Evolutionary conservation across 805 yeast genomes (phyloP).

Genomic region (Zygoascus biomembranicola): DNA sequence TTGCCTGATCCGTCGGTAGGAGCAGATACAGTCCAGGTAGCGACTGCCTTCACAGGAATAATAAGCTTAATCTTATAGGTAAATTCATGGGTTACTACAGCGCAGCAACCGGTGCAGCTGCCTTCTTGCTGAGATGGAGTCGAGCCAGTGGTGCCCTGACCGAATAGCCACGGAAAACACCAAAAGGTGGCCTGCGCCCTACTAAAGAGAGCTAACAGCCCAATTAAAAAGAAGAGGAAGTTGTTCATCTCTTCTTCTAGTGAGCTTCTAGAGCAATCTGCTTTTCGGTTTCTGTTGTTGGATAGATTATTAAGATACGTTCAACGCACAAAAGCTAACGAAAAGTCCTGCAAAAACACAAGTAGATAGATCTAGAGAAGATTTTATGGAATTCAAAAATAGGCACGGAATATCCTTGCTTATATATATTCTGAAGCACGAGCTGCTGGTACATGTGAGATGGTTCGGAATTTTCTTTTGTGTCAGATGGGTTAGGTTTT

Average conservation of each 20-base stretch:
- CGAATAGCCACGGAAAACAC: background rate
- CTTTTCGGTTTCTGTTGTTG: background rate
- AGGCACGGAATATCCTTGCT: background rate
- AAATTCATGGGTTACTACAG: slow-evolving; percentile 19
- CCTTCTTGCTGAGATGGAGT: slow-evolving; percentile 6
- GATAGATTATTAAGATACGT: background rate
- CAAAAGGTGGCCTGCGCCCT: slow-evolving; percentile 1
- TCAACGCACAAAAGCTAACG: background rate
- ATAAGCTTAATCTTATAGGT: slow-evolving; percentile 16
- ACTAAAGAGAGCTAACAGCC: background rate
- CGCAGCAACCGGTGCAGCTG: slow-evolving; percentile 26
- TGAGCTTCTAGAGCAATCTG: background rate
- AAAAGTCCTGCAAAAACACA: background rate
- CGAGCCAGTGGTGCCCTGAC: background rate
- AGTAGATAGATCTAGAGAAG: background rate
- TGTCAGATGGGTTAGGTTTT: background rate
- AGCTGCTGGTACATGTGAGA: background rate
- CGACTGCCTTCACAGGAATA: slow-evolving; percentile 7
- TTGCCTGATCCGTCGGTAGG: slow-evolving; percentile 14
- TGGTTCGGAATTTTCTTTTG: background rate
- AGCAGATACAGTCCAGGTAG: slow-evolving; percentile 21
- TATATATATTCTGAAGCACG: background rate
- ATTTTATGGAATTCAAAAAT: background rate
- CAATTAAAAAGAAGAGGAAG: background rate
- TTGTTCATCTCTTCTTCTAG: background rate